Evolutionary conservation across 1,284 basidiomycete genomes (phyloP).

Genomic region (Ustilago hordei): DNA sequence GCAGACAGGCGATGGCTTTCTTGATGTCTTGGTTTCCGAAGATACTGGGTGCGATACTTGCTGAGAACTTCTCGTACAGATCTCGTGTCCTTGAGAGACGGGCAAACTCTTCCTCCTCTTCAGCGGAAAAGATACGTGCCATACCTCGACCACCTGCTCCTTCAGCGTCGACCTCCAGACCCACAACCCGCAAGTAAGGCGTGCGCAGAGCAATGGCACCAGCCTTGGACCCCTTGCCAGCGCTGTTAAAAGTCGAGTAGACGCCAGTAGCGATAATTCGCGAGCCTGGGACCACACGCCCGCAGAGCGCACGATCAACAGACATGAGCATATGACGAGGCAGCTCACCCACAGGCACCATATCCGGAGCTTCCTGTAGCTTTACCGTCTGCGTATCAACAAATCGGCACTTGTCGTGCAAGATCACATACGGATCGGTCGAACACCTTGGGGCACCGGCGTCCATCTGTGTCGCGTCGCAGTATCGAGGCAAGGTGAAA

Average conservation of each 20-base stretch:
- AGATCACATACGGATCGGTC: conserved; percentile 93
- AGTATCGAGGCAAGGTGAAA: conserved; percentile 71
- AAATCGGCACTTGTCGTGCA: conserved; percentile 94
- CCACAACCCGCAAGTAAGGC: conserved; percentile 92
- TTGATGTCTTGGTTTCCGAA: conserved; percentile 97
- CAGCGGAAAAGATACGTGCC: conserved; percentile 82
- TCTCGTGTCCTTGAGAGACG: conserved; percentile 88
- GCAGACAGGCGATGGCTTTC: conserved; percentile 91
- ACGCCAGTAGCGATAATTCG: conserved; percentile 94
- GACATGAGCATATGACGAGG: conserved; percentile 95
- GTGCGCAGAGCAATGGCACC: conserved; percentile 83
- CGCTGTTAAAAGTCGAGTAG: conserved; percentile 91
- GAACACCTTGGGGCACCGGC: conserved; percentile 86
- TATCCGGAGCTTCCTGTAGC: conserved; percentile 97
- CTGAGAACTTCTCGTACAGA: conserved; percentile 93
- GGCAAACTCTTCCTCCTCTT: conserved; percentile 97
- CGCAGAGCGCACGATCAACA: conserved; percentile 75
- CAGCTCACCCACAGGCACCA: conserved; percentile 98
- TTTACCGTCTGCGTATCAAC: conserved; percentile 97
- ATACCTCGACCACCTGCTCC: conserved; percentile 75
- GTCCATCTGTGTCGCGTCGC: conserved; percentile 62
- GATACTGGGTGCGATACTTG: conserved; percentile 95
- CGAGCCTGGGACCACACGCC: conserved; percentile 82
- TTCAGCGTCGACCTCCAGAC: conserved; percentile 84
- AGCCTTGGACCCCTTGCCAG: conserved; percentile 70